A percentile compares a stretch with the other conserved stretches of the same genome.
phyloP scores from a whole-genome alignment of 495 filamentous ascomycete species.

The Aspergillus saccharolyticus region DNA sequence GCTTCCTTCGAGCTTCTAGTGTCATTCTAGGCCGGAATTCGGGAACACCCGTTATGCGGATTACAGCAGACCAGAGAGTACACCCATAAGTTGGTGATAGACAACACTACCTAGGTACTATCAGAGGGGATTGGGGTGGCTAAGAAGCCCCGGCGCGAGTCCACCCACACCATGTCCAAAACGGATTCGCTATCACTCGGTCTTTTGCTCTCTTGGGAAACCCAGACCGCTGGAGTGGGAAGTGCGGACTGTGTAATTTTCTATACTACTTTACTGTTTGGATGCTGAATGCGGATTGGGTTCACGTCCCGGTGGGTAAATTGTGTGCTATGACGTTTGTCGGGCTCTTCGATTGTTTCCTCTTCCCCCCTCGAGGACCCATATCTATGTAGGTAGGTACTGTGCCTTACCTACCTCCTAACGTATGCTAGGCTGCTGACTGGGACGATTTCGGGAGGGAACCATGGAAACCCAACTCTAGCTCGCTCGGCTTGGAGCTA shows the following conservation, averaged over 20 bases:
- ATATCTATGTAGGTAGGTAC: too few relatives aligned
- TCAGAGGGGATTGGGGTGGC: too few relatives aligned
- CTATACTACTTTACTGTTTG: neutral
- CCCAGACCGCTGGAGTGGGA: neutral
- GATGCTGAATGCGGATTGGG: neutral
- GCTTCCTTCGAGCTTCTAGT: slow-evolving; percentile 4
- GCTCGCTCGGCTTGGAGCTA: neutral
- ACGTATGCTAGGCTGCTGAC: too few relatives aligned
- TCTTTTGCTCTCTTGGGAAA: neutral
- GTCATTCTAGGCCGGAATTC: slow-evolving; percentile 3
- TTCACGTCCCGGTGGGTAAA: too few relatives aligned
- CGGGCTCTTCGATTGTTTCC: too few relatives aligned
- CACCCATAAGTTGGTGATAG: neutral
- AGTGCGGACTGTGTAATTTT: neutral
- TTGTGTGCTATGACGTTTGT: neutral
- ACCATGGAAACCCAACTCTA: neutral
- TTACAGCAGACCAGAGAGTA: neutral
- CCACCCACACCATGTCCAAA: too few relatives aligned
- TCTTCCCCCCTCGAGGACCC: too few relatives aligned
- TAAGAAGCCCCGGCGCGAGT: too few relatives aligned
- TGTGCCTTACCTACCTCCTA: too few relatives aligned
- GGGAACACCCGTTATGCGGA: slow-evolving; percentile 1
- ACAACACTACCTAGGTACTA: too few relatives aligned
- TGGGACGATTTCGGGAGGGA: slow-evolving; percentile 9
- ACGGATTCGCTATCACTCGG: neutral